phyloP scores from a whole-genome alignment of 257 asterid genomes.

The Solanum peruvianum region DNA sequence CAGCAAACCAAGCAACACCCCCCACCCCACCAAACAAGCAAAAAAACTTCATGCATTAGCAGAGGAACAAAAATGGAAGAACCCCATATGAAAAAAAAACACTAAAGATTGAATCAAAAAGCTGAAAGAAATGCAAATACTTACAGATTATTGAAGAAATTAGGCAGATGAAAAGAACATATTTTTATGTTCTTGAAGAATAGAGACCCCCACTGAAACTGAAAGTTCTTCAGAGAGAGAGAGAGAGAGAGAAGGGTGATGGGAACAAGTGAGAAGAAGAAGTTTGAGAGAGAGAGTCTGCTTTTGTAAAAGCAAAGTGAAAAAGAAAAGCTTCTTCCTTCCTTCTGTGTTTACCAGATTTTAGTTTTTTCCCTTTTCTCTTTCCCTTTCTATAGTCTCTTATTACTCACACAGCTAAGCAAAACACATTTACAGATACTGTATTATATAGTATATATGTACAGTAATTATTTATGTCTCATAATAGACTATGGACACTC shows the following conservation, averaged over 20 bases:
- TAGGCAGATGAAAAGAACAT: background rate
- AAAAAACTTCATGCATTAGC: background rate
- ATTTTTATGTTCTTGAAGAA: slow-evolving; percentile 11
- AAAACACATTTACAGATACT: background rate
- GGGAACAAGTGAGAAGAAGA: slow-evolving; percentile 19
- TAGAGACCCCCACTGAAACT: background rate
- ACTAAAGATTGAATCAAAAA: background rate
- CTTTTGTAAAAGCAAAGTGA: slow-evolving; percentile 57
- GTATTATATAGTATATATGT: background rate
- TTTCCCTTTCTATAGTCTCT: background rate
- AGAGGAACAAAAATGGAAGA: background rate
- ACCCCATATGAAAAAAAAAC: background rate
- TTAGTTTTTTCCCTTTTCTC: background rate
- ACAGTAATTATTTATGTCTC: background rate
- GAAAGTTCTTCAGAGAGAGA: background rate
- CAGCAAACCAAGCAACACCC: slow-evolving; percentile 1
- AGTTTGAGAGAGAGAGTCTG: slow-evolving; percentile 16
- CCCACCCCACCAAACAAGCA: background rate
- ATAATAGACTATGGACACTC: background rate
- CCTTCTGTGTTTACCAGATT: slow-evolving; percentile 15
- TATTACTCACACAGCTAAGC: background rate
- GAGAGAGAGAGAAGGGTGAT: background rate
- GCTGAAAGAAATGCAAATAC: background rate
- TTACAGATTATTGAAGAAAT: background rate
- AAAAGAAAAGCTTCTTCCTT: slow-evolving; percentile 48